These are phyloP conservation scores for Trichophyton simii DNA, from an alignment of 2,329 filamentous ascomycete species.

Conservation along the genomic window DNA sequence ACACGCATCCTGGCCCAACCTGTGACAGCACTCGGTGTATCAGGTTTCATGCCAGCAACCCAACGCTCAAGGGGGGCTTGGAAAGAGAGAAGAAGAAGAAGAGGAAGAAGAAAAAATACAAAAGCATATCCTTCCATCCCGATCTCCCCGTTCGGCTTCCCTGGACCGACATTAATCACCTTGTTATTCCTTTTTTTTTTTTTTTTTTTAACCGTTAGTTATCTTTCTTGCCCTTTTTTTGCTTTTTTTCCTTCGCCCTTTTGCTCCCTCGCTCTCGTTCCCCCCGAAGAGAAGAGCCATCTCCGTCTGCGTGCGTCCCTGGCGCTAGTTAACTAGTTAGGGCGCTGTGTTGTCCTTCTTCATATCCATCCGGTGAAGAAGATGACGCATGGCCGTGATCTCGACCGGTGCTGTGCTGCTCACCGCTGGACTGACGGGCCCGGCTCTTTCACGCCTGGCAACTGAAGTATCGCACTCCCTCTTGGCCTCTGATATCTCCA, in stretches of 20 bases:
- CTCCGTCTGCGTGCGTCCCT: background rate
- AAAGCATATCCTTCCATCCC: background rate
- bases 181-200: background rate
- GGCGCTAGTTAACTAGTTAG: background rate
- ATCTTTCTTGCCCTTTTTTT: background rate
- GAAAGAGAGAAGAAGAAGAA: background rate
- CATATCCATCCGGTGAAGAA: background rate
- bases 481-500: background rate
- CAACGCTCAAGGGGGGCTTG: background rate
- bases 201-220: background rate
- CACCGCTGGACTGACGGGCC: too few relatives aligned
- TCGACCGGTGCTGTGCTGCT: too few relatives aligned
- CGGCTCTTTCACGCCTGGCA: background rate
- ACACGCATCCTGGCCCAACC: background rate
- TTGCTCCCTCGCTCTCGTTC: background rate
- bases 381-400: background rate
- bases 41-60: background rate
- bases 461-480: background rate
- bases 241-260: background rate
- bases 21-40: background rate
- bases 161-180: background rate
- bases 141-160: background rate
- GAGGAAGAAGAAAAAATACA: background rate
- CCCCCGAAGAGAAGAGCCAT: too few relatives aligned
- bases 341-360: background rate